Percentiles rank a stretch among this genome's conserved stretches.
These are phyloP conservation scores for Lachancea fermentati DNA, from an alignment of 805 yeast genomes.

Conservation along the genomic window DNA sequence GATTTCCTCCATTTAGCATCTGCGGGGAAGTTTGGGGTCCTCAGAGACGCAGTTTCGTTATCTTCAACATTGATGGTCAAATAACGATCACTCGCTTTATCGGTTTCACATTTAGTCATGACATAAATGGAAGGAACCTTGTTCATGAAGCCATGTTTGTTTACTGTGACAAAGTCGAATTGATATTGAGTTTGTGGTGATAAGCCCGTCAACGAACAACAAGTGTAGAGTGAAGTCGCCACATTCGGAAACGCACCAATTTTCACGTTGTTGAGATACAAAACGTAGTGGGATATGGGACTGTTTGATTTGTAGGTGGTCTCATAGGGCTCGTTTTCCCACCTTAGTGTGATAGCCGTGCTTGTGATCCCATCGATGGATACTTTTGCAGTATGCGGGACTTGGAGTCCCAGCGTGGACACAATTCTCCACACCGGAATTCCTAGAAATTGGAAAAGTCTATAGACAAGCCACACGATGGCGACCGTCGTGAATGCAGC, in stretches of 20 bases:
- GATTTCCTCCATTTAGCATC: conserved; percentile 14
- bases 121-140: conserved; percentile 29
- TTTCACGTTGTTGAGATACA: conserved; percentile 28
- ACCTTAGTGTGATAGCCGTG: conserved; percentile 28
- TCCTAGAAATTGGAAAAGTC: conserved; percentile 25
- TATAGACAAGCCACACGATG: conserved; percentile 25
- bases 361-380: conserved; percentile 30
- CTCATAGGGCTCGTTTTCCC: conserved; percentile 30
- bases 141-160: conserved; percentile 30
- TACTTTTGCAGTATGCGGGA: conserved; percentile 31
- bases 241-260: conserved; percentile 29
- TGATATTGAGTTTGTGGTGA: conserved; percentile 25
- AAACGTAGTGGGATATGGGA: conserved; percentile 26
- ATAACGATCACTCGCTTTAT: conserved; percentile 5
- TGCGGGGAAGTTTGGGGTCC: conserved; percentile 9
- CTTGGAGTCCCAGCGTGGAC: conserved; percentile 23
- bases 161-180: conserved; percentile 31
- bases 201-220: conserved; percentile 27
- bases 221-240: conserved; percentile 28
- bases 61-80: conserved; percentile 19
- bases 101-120: conserved; percentile 19
- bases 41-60: background rate
- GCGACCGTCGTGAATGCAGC: conserved; percentile 10
- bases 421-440: conserved; percentile 29
- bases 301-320: conserved; percentile 7